Percentiles rank a stretch among this genome's conserved stretches.
These are phyloP conservation scores for Xerocomellus intermedius DNA, from an alignment of 768 basidiomycete genomes.

Conservation along the genomic window DNA sequence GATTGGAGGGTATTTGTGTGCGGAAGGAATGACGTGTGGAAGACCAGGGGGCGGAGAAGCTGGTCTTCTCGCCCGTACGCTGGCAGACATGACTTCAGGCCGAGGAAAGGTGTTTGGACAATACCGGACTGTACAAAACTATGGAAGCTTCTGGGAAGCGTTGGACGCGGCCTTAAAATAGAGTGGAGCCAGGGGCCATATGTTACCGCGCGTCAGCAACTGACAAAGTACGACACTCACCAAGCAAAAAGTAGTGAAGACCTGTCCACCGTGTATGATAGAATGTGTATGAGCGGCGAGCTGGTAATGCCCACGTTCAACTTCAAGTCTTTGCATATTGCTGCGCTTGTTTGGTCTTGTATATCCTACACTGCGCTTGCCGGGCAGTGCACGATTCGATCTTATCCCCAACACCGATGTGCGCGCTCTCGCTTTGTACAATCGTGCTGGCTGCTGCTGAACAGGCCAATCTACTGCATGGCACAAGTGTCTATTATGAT, in stretches of 20 bases:
- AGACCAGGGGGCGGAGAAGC: constrained; percentile 61
- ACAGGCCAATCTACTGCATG: background rate
- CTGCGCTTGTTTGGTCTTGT: constrained; percentile 22
- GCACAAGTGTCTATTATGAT: background rate
- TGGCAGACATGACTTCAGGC: constrained; percentile 37
- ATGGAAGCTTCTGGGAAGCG: background rate
- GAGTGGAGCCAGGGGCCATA: background rate
- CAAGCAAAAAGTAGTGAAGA: background rate
- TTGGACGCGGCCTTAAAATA: too few relatives aligned
- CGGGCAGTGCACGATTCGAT: background rate
- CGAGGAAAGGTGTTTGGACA: constrained; percentile 11
- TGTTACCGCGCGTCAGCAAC: background rate
- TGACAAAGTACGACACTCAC: background rate
- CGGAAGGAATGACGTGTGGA: constrained; percentile 32
- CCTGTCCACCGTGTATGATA: background rate
- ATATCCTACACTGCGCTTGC: background rate
- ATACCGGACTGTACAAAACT: constrained; percentile 24
- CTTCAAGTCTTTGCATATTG: background rate
- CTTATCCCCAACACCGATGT: background rate
- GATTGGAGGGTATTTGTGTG: constrained; percentile 60
- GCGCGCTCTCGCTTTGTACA: background rate
- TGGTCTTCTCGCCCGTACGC: constrained; percentile 65
- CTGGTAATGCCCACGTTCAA: background rate
- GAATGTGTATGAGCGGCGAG: background rate
- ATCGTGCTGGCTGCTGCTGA: background rate